Evolutionary conservation across 2,329 filamentous ascomycete species (phyloP).

Genomic region (Fusarium euwallaceae): DNA sequence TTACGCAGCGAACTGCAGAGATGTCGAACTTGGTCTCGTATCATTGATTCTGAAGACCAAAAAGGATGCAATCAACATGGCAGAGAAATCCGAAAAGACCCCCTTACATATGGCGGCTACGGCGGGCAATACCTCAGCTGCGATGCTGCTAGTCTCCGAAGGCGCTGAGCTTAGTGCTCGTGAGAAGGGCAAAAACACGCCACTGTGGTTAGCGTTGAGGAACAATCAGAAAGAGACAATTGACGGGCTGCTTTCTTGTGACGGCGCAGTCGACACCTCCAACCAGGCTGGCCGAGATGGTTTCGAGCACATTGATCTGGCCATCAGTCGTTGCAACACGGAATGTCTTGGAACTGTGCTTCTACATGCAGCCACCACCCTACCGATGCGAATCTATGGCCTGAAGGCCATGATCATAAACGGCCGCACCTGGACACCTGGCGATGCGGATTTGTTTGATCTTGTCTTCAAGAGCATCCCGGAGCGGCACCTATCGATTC

Average conservation of each 20-base stretch:
- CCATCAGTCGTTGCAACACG: background rate
- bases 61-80: background rate
- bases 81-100: background rate
- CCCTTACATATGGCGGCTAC: background rate
- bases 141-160: too few relatives aligned
- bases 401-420: background rate
- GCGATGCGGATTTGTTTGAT: background rate
- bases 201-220: too few relatives aligned
- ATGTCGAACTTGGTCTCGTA: background rate
- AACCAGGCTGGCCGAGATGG: background rate
- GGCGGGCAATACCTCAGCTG: background rate
- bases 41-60: background rate
- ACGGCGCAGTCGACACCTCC: background rate
- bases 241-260: background rate
- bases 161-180: too few relatives aligned
- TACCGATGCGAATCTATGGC: background rate
- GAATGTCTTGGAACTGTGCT: background rate
- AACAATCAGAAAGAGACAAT: too few relatives aligned
- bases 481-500: background rate
- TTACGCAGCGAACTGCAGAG: background rate
- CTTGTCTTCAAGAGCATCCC: background rate
- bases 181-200: too few relatives aligned
- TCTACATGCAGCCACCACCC: background rate
- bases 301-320: background rate
- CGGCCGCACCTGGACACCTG: background rate